Conservation (phyloP, 495 filamentous ascomycete genomes). For the Tuber calosporum region DNA sequence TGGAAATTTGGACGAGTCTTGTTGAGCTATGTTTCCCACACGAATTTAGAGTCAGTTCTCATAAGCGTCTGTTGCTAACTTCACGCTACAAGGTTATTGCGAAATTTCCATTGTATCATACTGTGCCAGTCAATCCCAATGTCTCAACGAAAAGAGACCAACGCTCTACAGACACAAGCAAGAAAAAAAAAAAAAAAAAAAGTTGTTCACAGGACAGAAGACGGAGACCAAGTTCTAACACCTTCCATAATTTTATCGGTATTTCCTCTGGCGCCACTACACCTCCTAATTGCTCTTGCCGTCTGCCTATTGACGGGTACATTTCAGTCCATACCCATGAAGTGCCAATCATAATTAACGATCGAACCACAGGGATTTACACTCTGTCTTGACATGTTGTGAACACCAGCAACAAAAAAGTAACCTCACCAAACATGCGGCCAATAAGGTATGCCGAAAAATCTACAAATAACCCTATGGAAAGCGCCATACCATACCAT, state of each 20-base stretch:
- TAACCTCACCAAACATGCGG: background rate
- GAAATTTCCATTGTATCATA: constrained; percentile 2
- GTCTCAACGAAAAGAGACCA: constrained; percentile 4
- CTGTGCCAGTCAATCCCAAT: constrained; percentile 6
- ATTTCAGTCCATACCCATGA: no score
- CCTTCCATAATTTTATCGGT: no score
- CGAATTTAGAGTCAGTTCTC: background rate
- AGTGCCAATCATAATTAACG: background rate
- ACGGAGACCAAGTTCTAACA: constrained; percentile 1
- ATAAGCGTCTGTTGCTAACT: background rate
- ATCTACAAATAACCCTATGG: background rate
- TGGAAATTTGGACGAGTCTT: constrained; percentile 10
- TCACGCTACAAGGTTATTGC: constrained; percentile 4
- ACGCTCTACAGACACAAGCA: constrained; percentile 2
- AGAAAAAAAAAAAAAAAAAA: no score
- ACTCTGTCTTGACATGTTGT: background rate
- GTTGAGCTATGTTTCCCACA: constrained; percentile 9
- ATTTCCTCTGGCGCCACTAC: no score
- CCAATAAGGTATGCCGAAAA: background rate
- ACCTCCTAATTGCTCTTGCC: no score
- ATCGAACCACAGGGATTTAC: background rate
- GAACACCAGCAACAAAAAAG: background rate
- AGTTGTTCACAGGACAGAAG: constrained; percentile 1
- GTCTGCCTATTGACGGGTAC: no score
- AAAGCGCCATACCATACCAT: background rate